Base-by-base conservation (phyloP, 345 rosid species). In the Carallia pectinifolia region DNA sequence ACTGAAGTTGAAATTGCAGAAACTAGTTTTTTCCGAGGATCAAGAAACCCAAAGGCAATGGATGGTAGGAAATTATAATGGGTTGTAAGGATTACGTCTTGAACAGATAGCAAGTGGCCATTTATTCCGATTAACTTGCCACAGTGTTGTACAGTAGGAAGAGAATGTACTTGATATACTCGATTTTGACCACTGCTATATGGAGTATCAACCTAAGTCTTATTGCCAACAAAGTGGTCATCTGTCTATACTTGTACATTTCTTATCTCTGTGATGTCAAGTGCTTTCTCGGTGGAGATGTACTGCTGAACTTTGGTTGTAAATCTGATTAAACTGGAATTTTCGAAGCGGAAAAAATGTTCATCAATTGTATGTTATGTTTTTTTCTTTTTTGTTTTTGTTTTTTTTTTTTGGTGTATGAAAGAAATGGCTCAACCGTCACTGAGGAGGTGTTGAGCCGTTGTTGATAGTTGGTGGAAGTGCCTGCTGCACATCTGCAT, bases 1-100 rank as follows among this genome's bases (percentile, higher is more conserved):
- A 90, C 89, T 36, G 92, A 87, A 67, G 96, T 88, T 70, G 88
- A 90, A 73, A 82, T 86, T 52, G 90, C 82, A 55, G 94, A 84
- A 66, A 80, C 85, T 7, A 83, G 86, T 83, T 44, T 85, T 84
- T 62, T 85, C 92, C 15, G 38, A 74, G 75, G 92, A 82, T 58
- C 80, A 73, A 79, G 67, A 56, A 40, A 2, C 31, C 8, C 34
- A 63, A 16, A 30, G 60, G 50, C 23, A n/a, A 62, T 64, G 58
- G 58, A 27, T 58, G 58, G 67, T 36, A 61, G 65, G 33, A n/a
- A 62, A 61, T 66, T 33, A 73, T 19, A 38, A 48, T 8, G 66
- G 63, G 47, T 58, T 60, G 7, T 23, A 37, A 36, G 33, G 31
- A 68, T 60, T 36, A 31, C 48, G 8, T 53, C 48, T 44, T 36